Evolutionary conservation across 306 rosid genomes (phyloP).

Genomic region (Vachellia pachyceras): DNA sequence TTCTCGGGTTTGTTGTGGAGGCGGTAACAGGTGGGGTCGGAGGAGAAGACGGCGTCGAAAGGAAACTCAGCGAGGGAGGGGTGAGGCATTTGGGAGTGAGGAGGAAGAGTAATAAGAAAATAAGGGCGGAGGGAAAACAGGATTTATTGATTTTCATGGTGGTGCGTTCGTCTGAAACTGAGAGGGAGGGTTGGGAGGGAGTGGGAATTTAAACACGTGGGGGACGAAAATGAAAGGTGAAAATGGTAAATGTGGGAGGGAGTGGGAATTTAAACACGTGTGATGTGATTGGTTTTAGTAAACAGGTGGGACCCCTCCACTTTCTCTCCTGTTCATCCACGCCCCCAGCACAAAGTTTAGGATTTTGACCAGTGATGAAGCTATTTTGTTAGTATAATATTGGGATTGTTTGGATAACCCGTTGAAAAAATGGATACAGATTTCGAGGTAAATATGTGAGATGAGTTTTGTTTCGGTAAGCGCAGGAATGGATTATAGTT

Average conservation of each 20-base stretch:
- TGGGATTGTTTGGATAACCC: no score
- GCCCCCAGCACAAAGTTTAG: no score
- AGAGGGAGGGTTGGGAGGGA: neutral
- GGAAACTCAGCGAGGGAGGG: conserved; percentile 1
- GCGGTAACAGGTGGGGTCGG: conserved; percentile 38
- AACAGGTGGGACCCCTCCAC: no score
- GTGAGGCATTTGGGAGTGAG: neutral
- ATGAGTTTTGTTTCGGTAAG: no score
- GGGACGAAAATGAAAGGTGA: neutral
- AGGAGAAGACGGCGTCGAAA: conserved; percentile 33
- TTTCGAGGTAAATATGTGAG: no score
- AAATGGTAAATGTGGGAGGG: no score
- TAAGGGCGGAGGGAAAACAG: neutral
- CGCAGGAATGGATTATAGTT: no score
- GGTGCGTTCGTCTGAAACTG: neutral
- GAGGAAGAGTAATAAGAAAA: conserved; percentile 9
- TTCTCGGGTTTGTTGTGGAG: neutral
- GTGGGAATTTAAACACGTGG: neutral
- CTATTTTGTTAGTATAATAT: no score
- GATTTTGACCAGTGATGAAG: no score
- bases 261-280: conserved; percentile 50
- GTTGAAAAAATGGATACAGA: no score
- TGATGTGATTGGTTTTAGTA: no score
- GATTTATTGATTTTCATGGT: conserved; percentile 47
- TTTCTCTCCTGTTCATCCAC: no score